phyloP scores from a whole-genome alignment of 108 stramenopile species.

The Fragilariopsis cylindrus region DNA sequence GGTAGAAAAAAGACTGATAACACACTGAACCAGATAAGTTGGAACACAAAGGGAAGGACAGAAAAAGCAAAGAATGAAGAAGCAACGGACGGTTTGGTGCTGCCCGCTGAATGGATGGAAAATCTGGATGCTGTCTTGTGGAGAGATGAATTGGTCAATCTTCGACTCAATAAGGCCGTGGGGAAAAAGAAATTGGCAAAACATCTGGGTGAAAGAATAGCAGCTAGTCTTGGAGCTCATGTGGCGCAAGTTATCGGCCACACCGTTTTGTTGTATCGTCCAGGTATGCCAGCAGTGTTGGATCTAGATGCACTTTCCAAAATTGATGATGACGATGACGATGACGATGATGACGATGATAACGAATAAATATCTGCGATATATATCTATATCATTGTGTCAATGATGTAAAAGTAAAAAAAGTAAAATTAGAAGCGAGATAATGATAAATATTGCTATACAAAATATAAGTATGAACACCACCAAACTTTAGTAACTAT shows the following conservation, averaged over 20 bases:
- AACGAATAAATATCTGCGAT: neutral
- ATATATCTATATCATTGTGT: neutral
- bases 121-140: conserved; percentile 58
- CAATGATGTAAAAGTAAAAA: neutral
- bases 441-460: neutral
- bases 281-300: conserved; percentile 55
- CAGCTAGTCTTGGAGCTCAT: conserved; percentile 61
- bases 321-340: neutral
- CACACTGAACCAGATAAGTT: conserved; percentile 46
- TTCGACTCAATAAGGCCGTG: conserved; percentile 71
- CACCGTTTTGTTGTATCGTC: conserved; percentile 77
- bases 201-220: conserved; percentile 60
- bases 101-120: conserved; percentile 65
- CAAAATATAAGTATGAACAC: neutral
- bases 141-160: conserved; percentile 67
- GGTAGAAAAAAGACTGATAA: conserved; percentile 53
- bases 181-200: conserved; percentile 71
- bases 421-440: neutral
- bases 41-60: conserved; percentile 31
- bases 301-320: conserved; percentile 60
- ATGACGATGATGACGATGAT: neutral
- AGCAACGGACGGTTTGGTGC: conserved; percentile 31
- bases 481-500: neutral
- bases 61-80: conserved; percentile 18
- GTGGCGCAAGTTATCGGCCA: conserved; percentile 80